Base-by-base conservation (phyloP, 805 yeast species). In the Cyberlindnera sargentensis region DNA sequence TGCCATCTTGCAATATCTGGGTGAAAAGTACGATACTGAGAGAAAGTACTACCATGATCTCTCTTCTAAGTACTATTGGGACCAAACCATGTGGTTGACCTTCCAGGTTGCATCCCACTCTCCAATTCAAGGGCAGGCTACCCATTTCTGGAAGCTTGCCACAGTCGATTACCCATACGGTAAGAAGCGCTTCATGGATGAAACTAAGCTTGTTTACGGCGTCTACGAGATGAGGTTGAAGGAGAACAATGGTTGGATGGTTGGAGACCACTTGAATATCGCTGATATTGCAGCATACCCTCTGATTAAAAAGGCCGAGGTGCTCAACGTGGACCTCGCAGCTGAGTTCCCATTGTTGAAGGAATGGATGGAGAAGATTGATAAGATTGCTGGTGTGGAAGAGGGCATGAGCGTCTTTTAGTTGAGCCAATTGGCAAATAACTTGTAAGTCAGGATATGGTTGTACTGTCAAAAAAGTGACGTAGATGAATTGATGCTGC, bases 61-160 rank as follows among this genome's bases (percentile, higher is more conserved):
- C 5, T 68, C 66, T 3, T 60, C 77, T 27, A 57, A 54, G 5
- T 53, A 60, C 37, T 80, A 79, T 58, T 81, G 75, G 60, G 71
- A 68, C 49, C 71, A 73, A 56, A 55, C 72, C 50, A 78, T 76
- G 48, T 71, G 81, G 73, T 49, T 73, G 7, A 66, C 68, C 36
- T 80, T 76, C 68, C 82, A 78, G 51, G 70, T 74, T 64, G 78
- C 81, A 47, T 75, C 76, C 6, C 61, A 73, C 34, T 81, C 82
- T 30, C 84, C 85, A 44, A 75, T 72, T 71, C 79, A 72, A 53
- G 85, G 86, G 8, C 84, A 80, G 56, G 75, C 74, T 35, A 57
- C 61, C 47, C 80, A 73, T 55, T 81, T 79, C 55, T 34, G 46
- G 2, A 20, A 43, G 5, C 69, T 45, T 52, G 76, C 82, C 5